phyloP scores from a whole-genome alignment of 2,329 filamentous ascomycete species.

The Alternaria burnsii region DNA sequence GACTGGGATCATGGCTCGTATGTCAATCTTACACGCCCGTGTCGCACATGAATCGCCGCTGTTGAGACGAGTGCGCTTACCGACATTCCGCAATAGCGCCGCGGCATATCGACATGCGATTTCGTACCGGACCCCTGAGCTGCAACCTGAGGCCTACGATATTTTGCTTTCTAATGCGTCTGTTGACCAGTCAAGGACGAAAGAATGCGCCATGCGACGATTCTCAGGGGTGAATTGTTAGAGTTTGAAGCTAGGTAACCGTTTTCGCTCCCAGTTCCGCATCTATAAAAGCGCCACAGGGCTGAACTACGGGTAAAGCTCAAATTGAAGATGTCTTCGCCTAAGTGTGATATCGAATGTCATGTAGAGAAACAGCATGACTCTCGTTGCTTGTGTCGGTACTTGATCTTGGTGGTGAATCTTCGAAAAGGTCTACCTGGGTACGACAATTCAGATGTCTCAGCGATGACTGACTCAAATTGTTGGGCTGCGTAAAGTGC shows the following conservation, averaged over 20 bases:
- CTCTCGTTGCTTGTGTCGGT: background rate
- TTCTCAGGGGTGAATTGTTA: conserved; percentile 9
- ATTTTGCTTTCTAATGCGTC: background rate
- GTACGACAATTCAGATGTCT: background rate
- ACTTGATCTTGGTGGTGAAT: background rate
- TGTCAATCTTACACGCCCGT: conserved; percentile 8
- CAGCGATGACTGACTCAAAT: background rate
- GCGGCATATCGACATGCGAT: background rate
- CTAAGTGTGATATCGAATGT: conserved; percentile 9
- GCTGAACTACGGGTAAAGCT: conserved; percentile 8
- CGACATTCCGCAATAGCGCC: conserved; percentile 9
- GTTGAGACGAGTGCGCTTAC: conserved; percentile 4
- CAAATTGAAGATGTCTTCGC: conserved; percentile 6
- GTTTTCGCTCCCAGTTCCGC: conserved; percentile 18
- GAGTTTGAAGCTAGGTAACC: conserved; percentile 3
- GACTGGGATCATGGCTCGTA: background rate
- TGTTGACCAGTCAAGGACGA: conserved; percentile 4
- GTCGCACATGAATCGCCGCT: conserved; percentile 5
- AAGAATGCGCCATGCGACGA: background rate
- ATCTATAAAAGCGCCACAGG: conserved; percentile 5
- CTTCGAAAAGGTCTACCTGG: background rate
- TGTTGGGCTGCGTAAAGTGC: background rate
- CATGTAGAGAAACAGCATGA: conserved; percentile 3
- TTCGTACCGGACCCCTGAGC: conserved; percentile 9
- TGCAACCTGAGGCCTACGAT: background rate